Conservation (phyloP, 2,329 filamentous ascomycete species). For the Podosphaera fusca region DNA sequence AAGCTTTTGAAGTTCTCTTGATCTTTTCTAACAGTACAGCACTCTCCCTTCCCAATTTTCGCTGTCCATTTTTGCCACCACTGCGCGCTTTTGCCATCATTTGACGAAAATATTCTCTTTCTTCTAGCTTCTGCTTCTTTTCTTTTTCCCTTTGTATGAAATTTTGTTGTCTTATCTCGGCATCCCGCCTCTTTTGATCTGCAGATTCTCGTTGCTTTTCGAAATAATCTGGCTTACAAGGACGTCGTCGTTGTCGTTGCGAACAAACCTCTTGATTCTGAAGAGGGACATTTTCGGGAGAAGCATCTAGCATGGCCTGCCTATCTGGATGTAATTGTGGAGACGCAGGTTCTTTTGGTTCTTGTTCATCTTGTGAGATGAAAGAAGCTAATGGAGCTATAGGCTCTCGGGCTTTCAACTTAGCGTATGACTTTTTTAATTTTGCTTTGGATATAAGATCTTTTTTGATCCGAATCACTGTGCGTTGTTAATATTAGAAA, state of each 20-base stretch:
- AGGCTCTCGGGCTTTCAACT: conserved; percentile 40
- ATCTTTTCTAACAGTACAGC: conserved; percentile 40
- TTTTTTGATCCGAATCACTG: conserved; percentile 73
- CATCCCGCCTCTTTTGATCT: conserved; percentile 28
- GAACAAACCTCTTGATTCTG: background rate
- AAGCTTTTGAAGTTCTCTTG: conserved; percentile 19
- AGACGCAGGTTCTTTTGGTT: conserved; percentile 5
- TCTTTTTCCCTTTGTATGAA: conserved; percentile 30
- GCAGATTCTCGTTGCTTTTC: conserved; percentile 19
- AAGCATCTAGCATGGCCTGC: conserved; percentile 31
- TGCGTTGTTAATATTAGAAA: conserved; percentile 1
- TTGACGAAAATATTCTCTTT: conserved; percentile 24
- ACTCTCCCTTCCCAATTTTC: conserved; percentile 46
- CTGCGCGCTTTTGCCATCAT: conserved; percentile 26
- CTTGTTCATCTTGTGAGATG: background rate
- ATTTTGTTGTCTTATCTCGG: conserved; percentile 23
- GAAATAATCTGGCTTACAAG: conserved; percentile 17
- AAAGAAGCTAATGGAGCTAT: conserved; percentile 7
- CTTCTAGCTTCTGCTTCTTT: conserved; percentile 33
- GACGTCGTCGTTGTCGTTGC: conserved; percentile 4
- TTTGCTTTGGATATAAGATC: conserved; percentile 81
- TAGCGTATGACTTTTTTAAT: conserved; percentile 77
- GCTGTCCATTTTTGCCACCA: conserved; percentile 40
- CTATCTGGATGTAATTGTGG: conserved; percentile 35
- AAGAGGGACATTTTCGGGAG: conserved; percentile 4